Base-by-base conservation (phyloP, 352 stramenopile genomes). In the Phytophthora cactorum region DNA sequence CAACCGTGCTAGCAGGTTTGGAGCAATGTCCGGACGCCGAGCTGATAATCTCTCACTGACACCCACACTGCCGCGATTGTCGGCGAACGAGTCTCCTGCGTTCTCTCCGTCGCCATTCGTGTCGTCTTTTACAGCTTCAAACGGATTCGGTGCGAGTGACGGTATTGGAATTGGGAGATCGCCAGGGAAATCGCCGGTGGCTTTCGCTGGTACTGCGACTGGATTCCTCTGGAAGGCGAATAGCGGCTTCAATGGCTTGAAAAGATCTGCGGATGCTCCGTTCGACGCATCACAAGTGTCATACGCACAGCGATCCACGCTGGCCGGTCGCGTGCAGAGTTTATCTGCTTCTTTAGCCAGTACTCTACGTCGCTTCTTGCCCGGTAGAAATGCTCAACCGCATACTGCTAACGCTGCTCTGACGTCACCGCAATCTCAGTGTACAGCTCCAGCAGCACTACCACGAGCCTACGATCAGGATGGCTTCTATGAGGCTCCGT, bases 391-490 rank as follows among this genome's bases (percentile, higher is more conserved):
- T 31, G 34, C 5, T 31, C 51, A 58, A 1, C 56, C 66, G 31
- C 55, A 34, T 2, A 34, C 52, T 39, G 53, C 52, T 31, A 44
- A 31, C 17, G 41, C 56, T 15, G 63, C 62, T 14, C 11, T 74
- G 11, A 87, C 81, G 22, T 89, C 81, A 8, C 81, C 81, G 5
- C 68, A 79, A 44, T 89, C 78, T 6, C 61, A 75, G 5, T 81
- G 72, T 14, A 70, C 74, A 14, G 70, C 76, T 27, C 81, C 81
- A 9, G 67, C 74, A 25, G 44, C 53, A 14, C 50, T 87, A 4
- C 68, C 81, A 2, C 70, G 74, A 2, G 69, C 63, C 4, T 87
- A 76, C 50, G 78, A 89, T 36, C 71, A 89, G 15, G 68, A 73
- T 9, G 59, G 66, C 3, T 89, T 87, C 43, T 89, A 87, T 55